Percentiles rank a stretch among this genome's conserved stretches.
Conservation (phyloP, 768 basidiomycete species). For the Tylopilus subfusipes region DNA sequence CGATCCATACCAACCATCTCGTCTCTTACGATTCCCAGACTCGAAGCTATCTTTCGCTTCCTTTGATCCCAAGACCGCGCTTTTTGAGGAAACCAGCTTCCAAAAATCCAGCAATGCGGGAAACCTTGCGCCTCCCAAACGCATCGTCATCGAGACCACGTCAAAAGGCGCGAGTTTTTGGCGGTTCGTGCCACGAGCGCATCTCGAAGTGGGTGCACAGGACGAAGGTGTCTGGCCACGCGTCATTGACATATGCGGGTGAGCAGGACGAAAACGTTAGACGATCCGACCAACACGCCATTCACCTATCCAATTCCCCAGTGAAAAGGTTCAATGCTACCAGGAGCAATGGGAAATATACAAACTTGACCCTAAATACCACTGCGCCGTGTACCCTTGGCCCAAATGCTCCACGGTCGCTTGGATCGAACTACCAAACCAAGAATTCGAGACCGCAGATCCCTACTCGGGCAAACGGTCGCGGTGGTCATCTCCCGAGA, state of each 20-base stretch:
- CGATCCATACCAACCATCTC: constrained; percentile 57
- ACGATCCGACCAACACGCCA: constrained; percentile 1
- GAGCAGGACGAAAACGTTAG: constrained; percentile 25
- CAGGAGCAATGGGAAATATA: constrained; percentile 87
- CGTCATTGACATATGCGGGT: constrained; percentile 67
- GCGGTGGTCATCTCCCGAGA: constrained; percentile 25
- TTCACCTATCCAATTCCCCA: constrained; percentile 26
- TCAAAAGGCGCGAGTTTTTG: constrained; percentile 56
- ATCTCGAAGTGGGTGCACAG: constrained; percentile 48
- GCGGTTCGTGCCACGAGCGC: constrained; percentile 76
- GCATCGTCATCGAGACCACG: constrained; percentile 68
- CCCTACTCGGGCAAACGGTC: constrained; percentile 26
- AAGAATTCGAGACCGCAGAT: constrained; percentile 5
- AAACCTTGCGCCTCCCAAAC: constrained; percentile 56
- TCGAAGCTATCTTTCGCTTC: constrained; percentile 67
- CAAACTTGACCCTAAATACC: constrained; percentile 74
- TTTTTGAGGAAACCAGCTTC: constrained; percentile 37
- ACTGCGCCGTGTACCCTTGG: constrained; percentile 51
- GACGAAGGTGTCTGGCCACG: constrained; percentile 76
- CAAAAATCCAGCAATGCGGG: constrained; percentile 43
- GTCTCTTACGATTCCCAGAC: constrained; percentile 57
- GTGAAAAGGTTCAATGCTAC: constrained; percentile 48
- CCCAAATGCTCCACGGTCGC: constrained; percentile 33
- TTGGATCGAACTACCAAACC: constrained; percentile 15
- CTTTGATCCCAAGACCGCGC: constrained; percentile 68